Conservation (phyloP, 768 basidiomycete species). For the Psilocybe cyanescens region DNA sequence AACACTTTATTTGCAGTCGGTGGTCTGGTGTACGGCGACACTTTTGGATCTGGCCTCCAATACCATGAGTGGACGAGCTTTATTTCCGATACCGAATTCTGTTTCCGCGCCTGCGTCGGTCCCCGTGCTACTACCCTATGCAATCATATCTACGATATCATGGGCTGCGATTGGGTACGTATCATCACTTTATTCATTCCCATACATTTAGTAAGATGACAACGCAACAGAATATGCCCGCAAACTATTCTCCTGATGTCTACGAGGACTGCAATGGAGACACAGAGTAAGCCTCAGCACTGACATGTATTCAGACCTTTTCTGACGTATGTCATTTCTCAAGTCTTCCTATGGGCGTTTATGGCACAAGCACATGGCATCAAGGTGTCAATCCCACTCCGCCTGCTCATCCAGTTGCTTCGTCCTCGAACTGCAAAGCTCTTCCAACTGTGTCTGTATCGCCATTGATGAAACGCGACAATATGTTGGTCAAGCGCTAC, state of each 20-base stretch:
- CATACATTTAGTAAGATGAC: constrained; percentile 21
- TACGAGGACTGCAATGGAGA: constrained; percentile 74
- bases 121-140: constrained; percentile 60
- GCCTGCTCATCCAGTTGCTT: constrained; percentile 56
- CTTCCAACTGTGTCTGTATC: constrained; percentile 37
- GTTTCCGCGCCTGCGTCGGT: constrained; percentile 74
- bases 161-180: constrained; percentile 60
- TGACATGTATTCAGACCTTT: not conserved
- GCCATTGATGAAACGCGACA: constrained; percentile 21
- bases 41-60: constrained; percentile 52
- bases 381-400: constrained; percentile 68
- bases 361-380: constrained; percentile 70
- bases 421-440: constrained; percentile 66
- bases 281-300: constrained; percentile 41
- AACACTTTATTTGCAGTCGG: constrained; percentile 50
- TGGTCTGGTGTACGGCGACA: constrained; percentile 70
- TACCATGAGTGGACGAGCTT: constrained; percentile 89
- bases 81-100: constrained; percentile 70
- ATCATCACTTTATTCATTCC: not conserved
- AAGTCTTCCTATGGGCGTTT: constrained; percentile 69
- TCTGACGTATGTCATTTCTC: constrained; percentile 2
- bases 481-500: constrained; percentile 7
- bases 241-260: constrained; percentile 57
- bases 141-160: constrained; percentile 79
- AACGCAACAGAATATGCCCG: constrained; percentile 68